Base-by-base conservation (phyloP, 768 basidiomycete genomes). In the Mycena floridula region DNA sequence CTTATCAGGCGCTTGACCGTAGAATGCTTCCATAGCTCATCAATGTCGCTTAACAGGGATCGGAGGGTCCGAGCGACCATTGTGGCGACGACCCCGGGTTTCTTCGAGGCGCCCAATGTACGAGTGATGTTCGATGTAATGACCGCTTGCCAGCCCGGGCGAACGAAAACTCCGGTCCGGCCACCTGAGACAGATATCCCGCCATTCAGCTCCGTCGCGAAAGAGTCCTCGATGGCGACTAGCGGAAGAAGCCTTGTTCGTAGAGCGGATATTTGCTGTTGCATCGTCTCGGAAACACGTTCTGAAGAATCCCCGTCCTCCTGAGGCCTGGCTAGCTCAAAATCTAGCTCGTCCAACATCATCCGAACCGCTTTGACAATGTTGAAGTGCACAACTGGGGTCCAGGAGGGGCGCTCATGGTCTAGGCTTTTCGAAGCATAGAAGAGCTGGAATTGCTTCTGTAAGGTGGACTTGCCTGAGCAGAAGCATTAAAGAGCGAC, bases 361-460 rank as follows among this genome's bases (percentile, higher is more conserved):
- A 78, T 81, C 23, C 82, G 80, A 16, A 89, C 66, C 40, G 85
- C 87, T 57, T 81, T 83, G 70, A 91, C 77, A 51, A 90, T 71
- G 65, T 91, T 91, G 68, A 86, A 82, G 63, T 86, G 88, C 24
- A 91, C 81, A 24, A 89, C 80, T 3, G 85, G 79, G 16, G 79
- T 74, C 89, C 89, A 91, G 3, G 77, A 79, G 0, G 80, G 74
- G 20, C 84, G 79, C 64, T 85, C 83, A 41, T 70, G 65, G 36
- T 89, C 84, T 26, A 90, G 74, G 0, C 81, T 67, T 46, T 76
- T 71, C 3, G 84, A 80, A 7, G 86, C 81, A 54, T 89, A 88
- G 63, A 81, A 83, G 1, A 89, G 70, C 56, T 90, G 86, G 55
- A 90, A 87, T 60, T 90, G 87, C 56, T 89, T 89, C 56, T 84